Percentiles rank a stretch among this genome's conserved stretches.
phyloP scores from a whole-genome alignment of 371 early-diverging fungal species.

The Paraphysoderma sedebokerense region DNA sequence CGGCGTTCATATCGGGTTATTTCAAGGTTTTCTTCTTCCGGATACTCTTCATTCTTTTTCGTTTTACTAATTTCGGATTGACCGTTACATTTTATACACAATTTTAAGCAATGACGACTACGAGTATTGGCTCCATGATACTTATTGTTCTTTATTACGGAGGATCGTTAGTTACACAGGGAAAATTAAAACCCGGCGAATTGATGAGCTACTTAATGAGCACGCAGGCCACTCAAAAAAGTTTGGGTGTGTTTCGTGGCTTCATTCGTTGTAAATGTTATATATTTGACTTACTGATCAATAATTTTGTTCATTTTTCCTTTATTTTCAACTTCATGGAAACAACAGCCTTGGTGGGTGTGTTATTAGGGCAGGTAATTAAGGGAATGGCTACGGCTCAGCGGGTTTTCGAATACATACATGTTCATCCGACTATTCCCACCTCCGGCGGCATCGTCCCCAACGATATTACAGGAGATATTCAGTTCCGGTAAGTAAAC shows the following conservation, averaged over 20 bases:
- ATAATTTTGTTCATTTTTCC: background rate
- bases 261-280: conserved; percentile 1
- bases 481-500: too few species aligned
- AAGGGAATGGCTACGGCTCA: conserved; percentile 40
- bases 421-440: conserved; percentile 24
- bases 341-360: conserved; percentile 44
- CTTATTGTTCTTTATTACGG: conserved; percentile 55
- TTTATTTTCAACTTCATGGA: background rate
- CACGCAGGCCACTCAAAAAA: background rate
- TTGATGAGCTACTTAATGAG: conserved; percentile 26
- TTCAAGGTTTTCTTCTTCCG: conserved; percentile 36
- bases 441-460: background rate
- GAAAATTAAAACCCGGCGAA: conserved; percentile 46
- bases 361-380: conserved; percentile 56
- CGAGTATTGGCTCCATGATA: conserved; percentile 48
- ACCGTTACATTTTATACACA: conserved; percentile 1
- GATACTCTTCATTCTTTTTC: background rate
- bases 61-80: background rate
- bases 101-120: conserved; percentile 45
- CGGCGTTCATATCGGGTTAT: conserved; percentile 60
- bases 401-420: conserved; percentile 52
- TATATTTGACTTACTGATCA: conserved; percentile 5
- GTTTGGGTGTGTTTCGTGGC: background rate
- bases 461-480: too few species aligned
- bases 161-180: conserved; percentile 43